Percentiles rank a stretch among this genome's conserved stretches.
These are phyloP conservation scores for Xanthoconium purpureum DNA, from an alignment of 768 basidiomycete species.

Conservation along the genomic window DNA sequence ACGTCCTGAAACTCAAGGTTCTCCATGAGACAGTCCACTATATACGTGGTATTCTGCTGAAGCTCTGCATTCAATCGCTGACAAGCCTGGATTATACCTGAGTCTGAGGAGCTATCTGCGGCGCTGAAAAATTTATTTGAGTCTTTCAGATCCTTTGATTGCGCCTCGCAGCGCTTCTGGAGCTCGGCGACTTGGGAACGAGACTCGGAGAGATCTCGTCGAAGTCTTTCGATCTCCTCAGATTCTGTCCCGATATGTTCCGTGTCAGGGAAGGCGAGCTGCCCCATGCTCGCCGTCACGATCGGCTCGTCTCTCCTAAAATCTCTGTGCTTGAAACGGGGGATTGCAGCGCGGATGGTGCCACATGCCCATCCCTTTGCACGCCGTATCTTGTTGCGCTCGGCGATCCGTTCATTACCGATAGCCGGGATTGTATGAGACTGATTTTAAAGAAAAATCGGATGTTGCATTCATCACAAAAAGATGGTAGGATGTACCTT, in stretches of 20 bases:
- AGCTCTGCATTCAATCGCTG: slow-evolving; percentile 14
- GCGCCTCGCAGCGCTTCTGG: slow-evolving; percentile 7
- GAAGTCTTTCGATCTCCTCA: slow-evolving; percentile 5
- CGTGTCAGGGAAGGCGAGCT: neutral
- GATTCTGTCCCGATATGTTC: neutral
- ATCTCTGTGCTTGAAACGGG: neutral
- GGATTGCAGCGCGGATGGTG: neutral
- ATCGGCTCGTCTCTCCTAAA: neutral
- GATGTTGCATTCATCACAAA: too few species aligned
- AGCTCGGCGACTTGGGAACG: neutral
- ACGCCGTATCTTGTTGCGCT: too few species aligned
- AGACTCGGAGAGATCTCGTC: slow-evolving; percentile 1
- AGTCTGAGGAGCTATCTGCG: slow-evolving; percentile 14
- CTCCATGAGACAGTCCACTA: slow-evolving; percentile 6
- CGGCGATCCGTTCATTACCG: too few species aligned
- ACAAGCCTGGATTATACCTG: slow-evolving; percentile 5
- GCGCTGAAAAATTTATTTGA: slow-evolving; percentile 3
- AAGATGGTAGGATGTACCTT: too few species aligned
- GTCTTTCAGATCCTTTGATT: slow-evolving; percentile 8
- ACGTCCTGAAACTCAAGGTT: neutral
- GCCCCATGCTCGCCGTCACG: neutral
- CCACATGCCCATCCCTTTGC: too few species aligned
- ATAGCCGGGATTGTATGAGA: too few species aligned
- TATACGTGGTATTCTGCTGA: slow-evolving; percentile 9
- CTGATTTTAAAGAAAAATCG: too few species aligned